Evolutionary conservation across 2,329 filamentous ascomycete species (phyloP).

Genomic region (Proliferodiscus dingleyae): DNA sequence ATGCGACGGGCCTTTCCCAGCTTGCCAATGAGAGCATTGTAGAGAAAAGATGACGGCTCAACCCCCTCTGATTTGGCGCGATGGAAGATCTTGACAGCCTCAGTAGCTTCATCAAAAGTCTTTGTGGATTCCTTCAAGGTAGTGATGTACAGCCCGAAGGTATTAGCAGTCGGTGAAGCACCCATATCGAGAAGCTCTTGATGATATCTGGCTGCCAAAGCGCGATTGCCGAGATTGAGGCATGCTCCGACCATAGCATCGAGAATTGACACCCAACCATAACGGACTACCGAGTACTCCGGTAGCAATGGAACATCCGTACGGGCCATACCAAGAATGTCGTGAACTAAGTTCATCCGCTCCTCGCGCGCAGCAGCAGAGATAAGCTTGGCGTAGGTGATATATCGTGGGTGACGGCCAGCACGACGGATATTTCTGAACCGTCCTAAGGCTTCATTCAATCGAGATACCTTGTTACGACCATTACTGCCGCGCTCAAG

Average conservation of each 20-base stretch:
- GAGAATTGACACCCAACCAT: conserved; percentile 93
- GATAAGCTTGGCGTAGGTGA: conserved; percentile 95
- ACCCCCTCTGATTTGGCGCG: conserved; percentile 91
- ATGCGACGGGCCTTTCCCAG: conserved; percentile 96
- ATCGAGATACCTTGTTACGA: conserved; percentile 54
- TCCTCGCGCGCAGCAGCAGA: conserved; percentile 80
- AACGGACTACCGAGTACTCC: conserved; percentile 82
- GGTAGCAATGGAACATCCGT: conserved; percentile 79
- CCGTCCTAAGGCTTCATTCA: conserved; percentile 75
- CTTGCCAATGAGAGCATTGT: conserved; percentile 97
- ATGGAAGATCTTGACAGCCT: conserved; percentile 96
- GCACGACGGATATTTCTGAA: conserved; percentile 91
- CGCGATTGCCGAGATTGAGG: conserved; percentile 75
- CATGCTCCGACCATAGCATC: conserved; percentile 96
- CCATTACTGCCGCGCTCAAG: conserved; percentile 76
- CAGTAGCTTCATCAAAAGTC: conserved; percentile 95
- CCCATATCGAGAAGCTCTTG: conserved; percentile 89
- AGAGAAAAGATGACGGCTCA: conserved; percentile 92
- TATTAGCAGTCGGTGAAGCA: conserved; percentile 89
- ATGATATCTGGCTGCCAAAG: conserved; percentile 79
- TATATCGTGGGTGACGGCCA: conserved; percentile 88
- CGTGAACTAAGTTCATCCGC: conserved; percentile 75
- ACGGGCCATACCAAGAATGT: conserved; percentile 85
- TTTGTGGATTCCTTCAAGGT: conserved; percentile 95
- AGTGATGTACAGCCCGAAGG: conserved; percentile 98